Evolutionary conservation across 805 yeast species (phyloP), one percentile per base, ranked within the genome.

Genomic region (Myxozyma vanderwaltii): DNA sequence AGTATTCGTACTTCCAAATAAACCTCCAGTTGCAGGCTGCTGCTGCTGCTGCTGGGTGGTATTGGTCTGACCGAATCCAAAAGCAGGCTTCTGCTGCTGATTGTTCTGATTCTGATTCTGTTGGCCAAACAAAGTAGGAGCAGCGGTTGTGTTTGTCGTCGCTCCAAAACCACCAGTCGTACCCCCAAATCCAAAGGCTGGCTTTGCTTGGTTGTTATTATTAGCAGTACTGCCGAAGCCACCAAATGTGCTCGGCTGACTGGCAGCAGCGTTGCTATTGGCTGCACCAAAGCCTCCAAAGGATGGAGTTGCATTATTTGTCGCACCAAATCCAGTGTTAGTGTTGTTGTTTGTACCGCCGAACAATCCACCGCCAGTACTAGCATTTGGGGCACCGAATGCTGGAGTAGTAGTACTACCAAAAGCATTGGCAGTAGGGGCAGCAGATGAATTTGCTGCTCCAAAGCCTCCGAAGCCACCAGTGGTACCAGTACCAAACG

Each of bases 1-100:
- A 45, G 73, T 71, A 4, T 53, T 71, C 40, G 72, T 71, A 29
- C 69, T 56, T 35, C 82, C 82, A 66, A 79, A 78, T 48, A 78
- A 56, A 27, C 65, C 61, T 40, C 67, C 63, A 3, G 65, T 51
- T 27, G 51, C 46, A 29, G 65, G 48, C 13, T 45, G 52, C 29
- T 47, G 59, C 43, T 59, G 48, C 13, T 45, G 52, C 29, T 47
- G 59, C 43, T 59, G 44, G 10, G 46, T 36, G 15, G 52, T 38
- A 17, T 47, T 51, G n/a, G 63, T 65, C 33, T 59, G 63, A 4
- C 58, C 56, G 21, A 47, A 50, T 2, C 65, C 65, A 58, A 63
- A 59, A 2, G 60, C 38, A 19, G 54, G 51, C 27, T 52, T 52
- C n/a, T 56, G 60, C 39, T 54, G 56, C 2, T 35, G 17, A n/a